Base-by-base conservation (phyloP, 2,329 filamentous ascomycete species). In the Harringtonia lauricola region DNA sequence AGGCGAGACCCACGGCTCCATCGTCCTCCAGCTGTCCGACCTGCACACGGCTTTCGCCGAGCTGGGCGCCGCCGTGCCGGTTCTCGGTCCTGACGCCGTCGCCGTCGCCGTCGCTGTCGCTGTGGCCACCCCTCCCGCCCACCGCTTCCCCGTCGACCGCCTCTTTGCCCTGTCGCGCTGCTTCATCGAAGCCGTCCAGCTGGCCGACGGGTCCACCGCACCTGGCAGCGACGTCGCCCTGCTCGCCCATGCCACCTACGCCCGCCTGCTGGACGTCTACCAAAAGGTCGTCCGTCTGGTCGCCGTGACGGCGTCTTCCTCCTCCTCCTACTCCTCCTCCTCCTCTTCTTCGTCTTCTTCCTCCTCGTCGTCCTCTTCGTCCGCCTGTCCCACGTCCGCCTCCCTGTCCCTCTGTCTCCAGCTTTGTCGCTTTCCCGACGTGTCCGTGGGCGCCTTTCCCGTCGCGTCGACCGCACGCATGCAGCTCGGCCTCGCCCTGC, bases 401-500 rank as follows among this genome's bases (percentile, higher is more conserved):
- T 43, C 43, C n/a, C 15, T 36, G 5, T n/a, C n/a, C n/a, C 22
- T 19, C 3, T 47, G 44, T 24, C 64, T 66, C 24, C 51, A 49
- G 18, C 57, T 60, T 38, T 67, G 64, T 58, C 61, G 61, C 41
- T 58, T 67, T 2, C 64, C 64, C 12, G 59, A 62, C 39, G 64
- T 67, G 4, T 62, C 60, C 5, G 56, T 67, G 3, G 64, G 64
- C 5, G 62, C 61, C 4, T 64, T 65, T 36, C 56, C 62, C 5
- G 59, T 67, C 15, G 60, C 62, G 37, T 60, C 63, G 13, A 59
- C 62, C 4, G 61, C 62, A 2, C 58, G 59, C n/a, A 54, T 66
- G 29, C 64, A 66, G 46, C 64, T 66, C 59, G 64, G 59, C 12
- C 54, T 67, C 18, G 64, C 64, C 3, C 56, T 66, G 26, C 62